Conservation (phyloP, 108 stramenopile species). For the Cyclotella baltica region DNA sequence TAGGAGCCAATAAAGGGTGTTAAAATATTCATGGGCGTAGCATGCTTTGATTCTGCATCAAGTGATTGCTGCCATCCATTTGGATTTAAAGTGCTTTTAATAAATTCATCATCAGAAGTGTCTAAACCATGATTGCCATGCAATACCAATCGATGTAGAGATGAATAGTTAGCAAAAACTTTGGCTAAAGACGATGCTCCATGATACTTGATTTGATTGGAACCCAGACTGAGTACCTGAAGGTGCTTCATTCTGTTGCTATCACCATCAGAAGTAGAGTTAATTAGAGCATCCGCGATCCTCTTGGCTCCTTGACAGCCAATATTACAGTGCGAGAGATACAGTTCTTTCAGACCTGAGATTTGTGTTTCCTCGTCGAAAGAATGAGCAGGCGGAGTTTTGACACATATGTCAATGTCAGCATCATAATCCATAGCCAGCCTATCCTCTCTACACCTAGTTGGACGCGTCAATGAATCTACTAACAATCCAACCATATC, state of each 20-base stretch:
- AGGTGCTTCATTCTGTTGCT: constrained; percentile 20
- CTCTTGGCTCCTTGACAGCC: constrained; percentile 23
- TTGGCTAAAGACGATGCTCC: constrained; percentile 19
- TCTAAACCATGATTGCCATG: constrained; percentile 20
- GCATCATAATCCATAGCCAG: not conserved
- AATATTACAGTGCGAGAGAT: constrained; percentile 37
- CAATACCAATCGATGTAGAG: constrained; percentile 33
- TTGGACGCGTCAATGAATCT: constrained; percentile 1
- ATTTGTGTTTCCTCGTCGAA: not conserved
- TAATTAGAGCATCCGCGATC: constrained; percentile 21
- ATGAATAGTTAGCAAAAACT: constrained; percentile 23
- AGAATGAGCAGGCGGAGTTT: not conserved
- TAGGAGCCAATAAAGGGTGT: constrained; percentile 23
- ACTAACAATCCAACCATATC: constrained; percentile 13
- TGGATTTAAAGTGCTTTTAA: constrained; percentile 9
- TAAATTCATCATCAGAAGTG: not conserved
- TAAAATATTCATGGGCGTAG: constrained; percentile 14
- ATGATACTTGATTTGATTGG: constrained; percentile 22
- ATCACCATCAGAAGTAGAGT: not conserved
- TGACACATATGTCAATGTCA: too few species aligned
- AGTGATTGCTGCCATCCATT: constrained; percentile 25
- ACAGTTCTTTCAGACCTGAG: constrained; percentile 28
- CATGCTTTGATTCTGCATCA: not conserved
- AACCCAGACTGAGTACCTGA: constrained; percentile 39
- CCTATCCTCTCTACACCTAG: too few species aligned